phyloP scores from a whole-genome alignment of 306 rosid species.

The Prinsepia uniflora region DNA sequence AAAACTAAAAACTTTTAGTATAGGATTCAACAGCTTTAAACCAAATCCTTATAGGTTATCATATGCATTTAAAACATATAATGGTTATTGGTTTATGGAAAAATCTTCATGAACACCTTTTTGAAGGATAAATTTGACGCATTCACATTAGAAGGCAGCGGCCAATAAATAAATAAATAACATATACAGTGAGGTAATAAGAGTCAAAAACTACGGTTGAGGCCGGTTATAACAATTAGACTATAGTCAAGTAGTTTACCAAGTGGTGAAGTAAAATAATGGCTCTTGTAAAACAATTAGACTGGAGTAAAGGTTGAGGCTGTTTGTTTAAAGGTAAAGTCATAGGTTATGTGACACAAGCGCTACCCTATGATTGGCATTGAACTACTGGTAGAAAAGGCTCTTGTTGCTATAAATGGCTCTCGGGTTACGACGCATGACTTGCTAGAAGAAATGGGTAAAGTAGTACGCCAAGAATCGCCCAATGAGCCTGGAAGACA shows the following conservation, averaged over 20 bases:
- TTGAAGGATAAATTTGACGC: background rate
- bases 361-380: too few species aligned
- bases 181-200: background rate
- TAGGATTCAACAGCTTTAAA: too few species aligned
- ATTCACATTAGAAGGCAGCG: background rate
- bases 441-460: constrained; percentile 37
- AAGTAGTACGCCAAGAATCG: constrained; percentile 11
- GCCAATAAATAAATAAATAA: background rate
- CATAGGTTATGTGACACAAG: too few species aligned
- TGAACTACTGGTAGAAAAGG: too few species aligned
- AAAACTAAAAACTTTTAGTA: too few species aligned
- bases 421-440: too few species aligned
- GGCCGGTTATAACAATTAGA: background rate
- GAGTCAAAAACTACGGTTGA: background rate
- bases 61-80: background rate
- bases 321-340: too few species aligned
- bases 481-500: constrained; percentile 17
- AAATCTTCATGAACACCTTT: background rate
- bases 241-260: background rate
- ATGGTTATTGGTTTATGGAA: background rate
- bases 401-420: too few species aligned
- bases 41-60: too few species aligned
- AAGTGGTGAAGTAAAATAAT: background rate
- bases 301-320: too few species aligned
- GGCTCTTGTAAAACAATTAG: too few species aligned